These are phyloP conservation scores for Amylocystis lapponica DNA, from an alignment of 768 basidiomycete genomes.

Conservation along the genomic window DNA sequence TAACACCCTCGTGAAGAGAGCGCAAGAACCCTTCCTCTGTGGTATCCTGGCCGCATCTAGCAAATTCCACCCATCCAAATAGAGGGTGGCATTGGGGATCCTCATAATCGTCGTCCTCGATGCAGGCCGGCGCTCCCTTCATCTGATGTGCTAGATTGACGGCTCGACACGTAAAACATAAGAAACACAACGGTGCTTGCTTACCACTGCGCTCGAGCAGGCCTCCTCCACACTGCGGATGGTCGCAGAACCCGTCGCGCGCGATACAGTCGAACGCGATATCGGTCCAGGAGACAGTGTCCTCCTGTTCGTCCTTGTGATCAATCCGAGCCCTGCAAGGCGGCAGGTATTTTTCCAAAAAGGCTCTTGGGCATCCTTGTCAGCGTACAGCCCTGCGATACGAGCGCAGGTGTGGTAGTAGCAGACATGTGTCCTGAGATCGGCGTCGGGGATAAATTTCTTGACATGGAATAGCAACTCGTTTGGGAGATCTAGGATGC, in stretches of 20 bases:
- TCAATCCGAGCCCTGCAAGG: slow-evolving; percentile 11
- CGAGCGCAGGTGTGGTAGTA: slow-evolving; percentile 12
- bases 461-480: slow-evolving; percentile 14
- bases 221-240: slow-evolving; percentile 12
- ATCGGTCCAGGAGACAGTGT: slow-evolving; percentile 12
- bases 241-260: slow-evolving; percentile 14
- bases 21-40: not conserved
- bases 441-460: slow-evolving; percentile 7
- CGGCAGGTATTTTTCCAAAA: slow-evolving; percentile 11
- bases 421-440: slow-evolving; percentile 19
- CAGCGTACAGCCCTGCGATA: slow-evolving; percentile 15
- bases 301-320: not conserved
- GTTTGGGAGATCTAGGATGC: no score
- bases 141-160: not conserved
- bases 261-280: slow-evolving; percentile 13
- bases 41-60: not conserved
- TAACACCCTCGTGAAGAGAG: not conserved
- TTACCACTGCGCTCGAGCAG: slow-evolving; percentile 13
- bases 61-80: slow-evolving; percentile 1
- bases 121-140: no score
- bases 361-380: slow-evolving; percentile 13
- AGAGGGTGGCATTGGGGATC: slow-evolving; percentile 4
- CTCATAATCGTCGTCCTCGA: slow-evolving; percentile 1
- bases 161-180: not conserved
- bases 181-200: not conserved